Percentiles rank a stretch among this genome's conserved stretches.
Conservation (phyloP, 805 yeast genomes). For the Schwanniomyces pseudopolymorphus region DNA sequence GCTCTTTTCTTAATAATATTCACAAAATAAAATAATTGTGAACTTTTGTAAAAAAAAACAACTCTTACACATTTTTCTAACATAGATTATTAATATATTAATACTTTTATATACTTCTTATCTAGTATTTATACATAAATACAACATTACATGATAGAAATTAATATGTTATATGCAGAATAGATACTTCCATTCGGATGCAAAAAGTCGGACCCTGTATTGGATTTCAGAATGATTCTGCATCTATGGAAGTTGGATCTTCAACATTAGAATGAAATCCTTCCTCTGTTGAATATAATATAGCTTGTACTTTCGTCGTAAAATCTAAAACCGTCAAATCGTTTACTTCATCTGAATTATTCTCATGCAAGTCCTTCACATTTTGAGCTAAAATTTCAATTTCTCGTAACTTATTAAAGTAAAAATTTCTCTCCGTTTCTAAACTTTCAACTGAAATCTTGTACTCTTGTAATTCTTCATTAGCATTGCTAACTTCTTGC, state of each 20-base stretch:
- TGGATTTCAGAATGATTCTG: conserved; percentile 12
- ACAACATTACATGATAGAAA: neutral
- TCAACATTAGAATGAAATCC: conserved; percentile 70
- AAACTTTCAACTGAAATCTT: conserved; percentile 61
- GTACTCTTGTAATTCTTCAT: conserved; percentile 57
- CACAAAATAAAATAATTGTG: neutral
- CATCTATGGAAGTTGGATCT: conserved; percentile 12
- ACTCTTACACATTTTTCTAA: neutral
- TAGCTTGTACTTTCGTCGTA: conserved; percentile 62
- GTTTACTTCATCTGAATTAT: conserved; percentile 12
- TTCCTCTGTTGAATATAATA: conserved; percentile 78
- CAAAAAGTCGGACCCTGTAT: neutral
- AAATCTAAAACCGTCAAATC: conserved; percentile 26
- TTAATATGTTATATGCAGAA: neutral
- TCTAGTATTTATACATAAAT: no score
- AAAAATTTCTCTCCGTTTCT: conserved; percentile 84
- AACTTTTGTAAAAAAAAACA: neutral
- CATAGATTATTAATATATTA: neutral
- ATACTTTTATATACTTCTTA: neutral
- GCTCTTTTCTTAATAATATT: neutral
- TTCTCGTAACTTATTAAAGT: conserved; percentile 84
- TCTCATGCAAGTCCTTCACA: conserved; percentile 20
- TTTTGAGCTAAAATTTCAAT: conserved; percentile 80
- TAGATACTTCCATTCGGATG: neutral
- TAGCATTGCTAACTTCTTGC: conserved; percentile 36